Percentiles rank a stretch among this genome's conserved stretches.
phyloP scores from a whole-genome alignment of 1,139 yeast genomes.

The Hyphopichia pseudoburtonii region DNA sequence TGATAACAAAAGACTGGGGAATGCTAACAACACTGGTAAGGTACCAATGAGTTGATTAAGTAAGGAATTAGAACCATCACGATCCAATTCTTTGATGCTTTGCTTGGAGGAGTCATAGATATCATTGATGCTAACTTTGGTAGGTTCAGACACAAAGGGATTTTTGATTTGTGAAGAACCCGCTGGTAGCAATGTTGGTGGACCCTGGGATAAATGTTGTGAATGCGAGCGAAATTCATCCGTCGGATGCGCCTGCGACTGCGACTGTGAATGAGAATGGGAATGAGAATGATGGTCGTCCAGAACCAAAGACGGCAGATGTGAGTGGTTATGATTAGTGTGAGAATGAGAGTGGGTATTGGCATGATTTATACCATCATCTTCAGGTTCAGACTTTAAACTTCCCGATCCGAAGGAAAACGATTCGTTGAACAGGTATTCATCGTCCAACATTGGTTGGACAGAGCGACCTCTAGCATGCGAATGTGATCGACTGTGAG shows the following conservation, averaged over 20 bases:
- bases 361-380: too few species aligned
- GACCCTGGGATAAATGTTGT: neutral
- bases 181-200: too few species aligned
- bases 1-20: slow-evolving; percentile 26
- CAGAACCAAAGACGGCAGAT: too few species aligned
- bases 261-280: slow-evolving; percentile 1
- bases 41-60: slow-evolving; percentile 23
- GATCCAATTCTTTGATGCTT: neutral
- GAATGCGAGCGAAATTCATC: neutral
- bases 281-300: neutral
- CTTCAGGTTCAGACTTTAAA: too few species aligned
- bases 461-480: slow-evolving; percentile 3
- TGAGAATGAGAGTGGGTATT: neutral
- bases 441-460: slow-evolving; percentile 3
- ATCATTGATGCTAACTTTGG: neutral
- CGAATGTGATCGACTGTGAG: slow-evolving; percentile 1
- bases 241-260: neutral
- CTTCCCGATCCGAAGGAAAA: slow-evolving; percentile 5
- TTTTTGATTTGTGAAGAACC: too few species aligned
- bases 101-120: neutral
- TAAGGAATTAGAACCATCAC: neutral
- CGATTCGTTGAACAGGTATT: slow-evolving; percentile 1
- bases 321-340: neutral
- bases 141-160: slow-evolving; percentile 1
- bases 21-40: slow-evolving; percentile 28